Base-by-base conservation (phyloP, 176 grass and related monocot genomes). In the Ampelocalamus luodianensis region DNA sequence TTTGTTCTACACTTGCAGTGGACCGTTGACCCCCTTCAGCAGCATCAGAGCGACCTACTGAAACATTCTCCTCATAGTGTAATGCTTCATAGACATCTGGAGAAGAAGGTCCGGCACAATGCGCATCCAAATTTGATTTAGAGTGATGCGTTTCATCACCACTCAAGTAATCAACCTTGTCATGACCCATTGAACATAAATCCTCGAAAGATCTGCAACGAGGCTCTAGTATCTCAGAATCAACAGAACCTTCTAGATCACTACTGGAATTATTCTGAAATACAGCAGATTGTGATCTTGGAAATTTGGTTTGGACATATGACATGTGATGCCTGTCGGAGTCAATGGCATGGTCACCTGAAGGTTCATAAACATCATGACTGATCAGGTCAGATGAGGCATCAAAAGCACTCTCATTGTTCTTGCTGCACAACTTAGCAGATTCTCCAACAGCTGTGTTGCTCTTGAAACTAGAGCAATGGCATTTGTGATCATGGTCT, bases 221-320 rank as follows among this genome's bases (percentile, higher is more conserved):
- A 72, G 71, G 78, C 37, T 64, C 65, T 68, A 84, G 51, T 13
- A 50, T 62, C 37, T 80, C 68, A 65, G 82, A 88, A 82, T 91
- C 50, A 45, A 46, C 69, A 91, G 83, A 83, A 34, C 67, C 83
- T 70, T 85, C 87, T 44, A 8, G 53, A 23, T 81, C 63, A 46
- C 51, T 81, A 55, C 62, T 44, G 4, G 48, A 42, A 84, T 85
- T 53, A 60, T 82, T 85, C 82, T 77, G 84, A 66, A 88, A 88
- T 81, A 82, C 61, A 68, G 74, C 79, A 85, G 85, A 95, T 8
- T 90, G 90, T 27, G 90, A 92, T 81, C 85, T 90, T 84, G 75
- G 65, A 90, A 88, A 81, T 73, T 85, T 87, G 55, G 75, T 69
- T 3, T 80, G 78, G 46, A 34, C 49, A 82, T 81, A 84, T 75